These are phyloP conservation scores for Hanseniaspora meyeri DNA, from an alignment of 805 yeast species.

Conservation along the genomic window DNA sequence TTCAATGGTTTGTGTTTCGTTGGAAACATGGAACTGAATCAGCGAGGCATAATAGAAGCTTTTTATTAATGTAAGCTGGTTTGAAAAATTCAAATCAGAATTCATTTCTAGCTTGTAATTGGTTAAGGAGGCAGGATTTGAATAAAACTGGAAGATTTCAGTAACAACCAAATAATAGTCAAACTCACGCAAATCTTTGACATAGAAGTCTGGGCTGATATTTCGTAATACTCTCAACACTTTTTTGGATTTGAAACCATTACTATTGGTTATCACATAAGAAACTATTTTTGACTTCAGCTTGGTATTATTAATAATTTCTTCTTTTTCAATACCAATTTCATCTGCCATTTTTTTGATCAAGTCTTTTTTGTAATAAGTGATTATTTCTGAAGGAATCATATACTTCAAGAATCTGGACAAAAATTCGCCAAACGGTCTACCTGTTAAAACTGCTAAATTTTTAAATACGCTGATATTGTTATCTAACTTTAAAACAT, in stretches of 20 bases:
- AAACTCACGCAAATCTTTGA: background rate
- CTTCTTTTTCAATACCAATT: background rate
- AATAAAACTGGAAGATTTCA: conserved; percentile 11
- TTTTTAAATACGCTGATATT: conserved; percentile 44
- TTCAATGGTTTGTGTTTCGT: background rate
- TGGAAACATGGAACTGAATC: background rate
- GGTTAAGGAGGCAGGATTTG: background rate
- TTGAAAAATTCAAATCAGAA: background rate
- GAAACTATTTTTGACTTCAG: conserved; percentile 1
- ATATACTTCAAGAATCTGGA: conserved; percentile 59
- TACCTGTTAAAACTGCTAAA: conserved; percentile 53
- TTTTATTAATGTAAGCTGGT: conserved; percentile 1
- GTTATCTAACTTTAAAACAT: conserved; percentile 41
- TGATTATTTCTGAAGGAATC: conserved; percentile 59
- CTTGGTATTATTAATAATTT: background rate
- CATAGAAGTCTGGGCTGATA: background rate
- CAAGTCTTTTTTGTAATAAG: conserved; percentile 47
- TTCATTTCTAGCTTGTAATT: background rate
- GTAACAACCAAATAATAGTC: conserved; percentile 8
- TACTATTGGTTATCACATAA: conserved; percentile 5
- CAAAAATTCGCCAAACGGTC: conserved; percentile 50
- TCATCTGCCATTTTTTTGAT: conserved; percentile 30
- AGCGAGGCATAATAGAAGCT: conserved; percentile 7
- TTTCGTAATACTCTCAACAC: conserved; percentile 5
- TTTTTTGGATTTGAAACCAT: conserved; percentile 8